phyloP scores from a whole-genome alignment of 345 rosid genomes.

The Barbarea vulgaris region DNA sequence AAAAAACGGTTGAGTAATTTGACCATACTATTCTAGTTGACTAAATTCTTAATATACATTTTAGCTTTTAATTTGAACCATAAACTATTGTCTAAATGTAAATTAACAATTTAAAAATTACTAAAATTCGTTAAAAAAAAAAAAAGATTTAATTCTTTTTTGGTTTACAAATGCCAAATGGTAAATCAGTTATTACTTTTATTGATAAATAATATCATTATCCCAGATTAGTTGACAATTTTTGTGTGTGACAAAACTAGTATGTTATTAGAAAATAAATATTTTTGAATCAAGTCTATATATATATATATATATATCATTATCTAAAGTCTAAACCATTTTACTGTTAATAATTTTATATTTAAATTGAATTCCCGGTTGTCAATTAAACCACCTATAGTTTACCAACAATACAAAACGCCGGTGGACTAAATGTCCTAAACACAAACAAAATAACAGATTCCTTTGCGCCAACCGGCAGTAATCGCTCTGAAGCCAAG shows the following conservation, averaged over 20 bases:
- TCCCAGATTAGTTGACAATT: neutral
- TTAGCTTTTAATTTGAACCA: neutral
- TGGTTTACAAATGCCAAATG: neutral
- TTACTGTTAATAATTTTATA: no score
- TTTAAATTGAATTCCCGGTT: no score
- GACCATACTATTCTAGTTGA: neutral
- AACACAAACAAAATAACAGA: no score
- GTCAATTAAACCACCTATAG: no score
- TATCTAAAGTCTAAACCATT: no score
- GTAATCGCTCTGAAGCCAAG: no score
- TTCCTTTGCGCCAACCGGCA: no score
- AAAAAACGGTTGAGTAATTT: neutral
- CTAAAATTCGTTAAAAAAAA: neutral
- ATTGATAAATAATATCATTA: neutral
- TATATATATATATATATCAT: no score
- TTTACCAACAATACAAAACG: no score
- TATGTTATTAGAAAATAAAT: neutral
- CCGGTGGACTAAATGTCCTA: no score
- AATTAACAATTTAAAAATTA: neutral
- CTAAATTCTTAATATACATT: neutral
- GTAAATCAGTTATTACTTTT: neutral
- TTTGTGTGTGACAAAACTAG: neutral
- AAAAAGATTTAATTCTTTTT: neutral
- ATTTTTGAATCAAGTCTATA: no score
- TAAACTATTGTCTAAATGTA: neutral